Conservation (phyloP, 805 yeast genomes). For the Candida sithepensis region DNA sequence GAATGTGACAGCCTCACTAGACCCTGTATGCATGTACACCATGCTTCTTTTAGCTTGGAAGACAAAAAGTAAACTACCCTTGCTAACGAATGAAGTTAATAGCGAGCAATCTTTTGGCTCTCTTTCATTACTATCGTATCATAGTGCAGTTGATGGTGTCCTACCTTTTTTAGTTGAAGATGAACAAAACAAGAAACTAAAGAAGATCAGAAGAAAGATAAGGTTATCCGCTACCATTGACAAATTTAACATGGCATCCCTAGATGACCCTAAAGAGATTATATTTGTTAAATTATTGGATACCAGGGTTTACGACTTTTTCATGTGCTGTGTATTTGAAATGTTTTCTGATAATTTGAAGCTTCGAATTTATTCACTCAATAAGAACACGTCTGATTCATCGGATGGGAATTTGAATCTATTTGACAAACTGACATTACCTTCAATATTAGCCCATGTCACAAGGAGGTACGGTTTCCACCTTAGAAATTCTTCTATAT, state of each 20-base stretch:
- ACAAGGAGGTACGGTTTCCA: conserved; percentile 33
- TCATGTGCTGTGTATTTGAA: conserved; percentile 20
- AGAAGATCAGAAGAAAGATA: conserved; percentile 30
- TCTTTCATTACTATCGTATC: conserved; percentile 43
- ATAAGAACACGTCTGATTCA: background rate
- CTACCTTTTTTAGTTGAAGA: conserved; percentile 59
- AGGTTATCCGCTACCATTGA: conserved; percentile 36
- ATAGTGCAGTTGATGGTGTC: conserved; percentile 45
- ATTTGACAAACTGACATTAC: conserved; percentile 12
- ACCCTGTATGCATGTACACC: conserved; percentile 52
- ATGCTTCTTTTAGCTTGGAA: conserved; percentile 45
- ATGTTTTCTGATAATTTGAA: conserved; percentile 2
- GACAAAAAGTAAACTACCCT: conserved; percentile 42
- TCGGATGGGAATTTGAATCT: background rate
- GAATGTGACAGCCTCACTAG: conserved; percentile 42
- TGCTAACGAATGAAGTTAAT: conserved; percentile 5
- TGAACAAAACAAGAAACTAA: conserved; percentile 28
- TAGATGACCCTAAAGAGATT: conserved; percentile 29
- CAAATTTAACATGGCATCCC: conserved; percentile 33
- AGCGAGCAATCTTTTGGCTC: conserved; percentile 24
- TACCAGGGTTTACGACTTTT: conserved; percentile 46
- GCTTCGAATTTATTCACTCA: conserved; percentile 10
- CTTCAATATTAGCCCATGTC: conserved; percentile 12
- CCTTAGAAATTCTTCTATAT: conserved; percentile 35
- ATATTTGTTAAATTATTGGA: conserved; percentile 43